Evolutionary conservation across 2,329 filamentous ascomycete genomes (phyloP), one percentile per base, ranked within the genome.

Genomic region (Diaporthe sp.): DNA sequence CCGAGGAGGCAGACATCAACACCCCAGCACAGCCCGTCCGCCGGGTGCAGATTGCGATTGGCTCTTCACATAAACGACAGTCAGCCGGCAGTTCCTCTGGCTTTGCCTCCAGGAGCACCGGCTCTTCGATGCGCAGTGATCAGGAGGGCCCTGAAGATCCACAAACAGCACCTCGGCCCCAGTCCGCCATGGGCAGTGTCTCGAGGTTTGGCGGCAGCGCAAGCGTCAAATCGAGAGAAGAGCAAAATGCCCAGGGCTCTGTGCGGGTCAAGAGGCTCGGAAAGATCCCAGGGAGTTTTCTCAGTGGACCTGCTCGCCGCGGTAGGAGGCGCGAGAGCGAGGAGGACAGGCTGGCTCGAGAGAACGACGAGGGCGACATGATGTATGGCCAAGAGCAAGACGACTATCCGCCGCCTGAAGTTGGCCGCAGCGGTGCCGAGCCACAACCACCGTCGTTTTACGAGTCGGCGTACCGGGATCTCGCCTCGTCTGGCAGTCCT

Each of bases 271-370:
- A 96, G 83, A 88, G 94, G 75, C 90, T 94, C 19, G 93, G 92
- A 22, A 94, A 94, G 82, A 87, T 93, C 10, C 90, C 93, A 3
- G 94, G 94, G 1, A 93, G 91, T 75, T 96, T 96, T 77, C 85
- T 97, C 30, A 95, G 94, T 78, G 94, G 94, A 1, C 94, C 94
- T 37, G 94, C 94, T 27, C 90, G 94, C 71, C 88, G 95, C 77
- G 94, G 94, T 35, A 89, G 93, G 75, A 88, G 92, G 77, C 86
- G 91, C 73, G 89, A 81, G 78, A 94, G 92, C 78, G 92, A 93
- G 76, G 92, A 94, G 76, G 92, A 93, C 51, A 72, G 78, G 51
- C 71, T 78, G 1, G 77, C 72, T 30, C 77, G 76, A 22, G 80
- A 72, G 2, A 82, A 86, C 44, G 82, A 77, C 10, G 87, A 88